Evolutionary conservation across 805 yeast genomes (phyloP), one percentile per base, ranked within the genome.

Genomic region (Metschnikowia matae): DNA sequence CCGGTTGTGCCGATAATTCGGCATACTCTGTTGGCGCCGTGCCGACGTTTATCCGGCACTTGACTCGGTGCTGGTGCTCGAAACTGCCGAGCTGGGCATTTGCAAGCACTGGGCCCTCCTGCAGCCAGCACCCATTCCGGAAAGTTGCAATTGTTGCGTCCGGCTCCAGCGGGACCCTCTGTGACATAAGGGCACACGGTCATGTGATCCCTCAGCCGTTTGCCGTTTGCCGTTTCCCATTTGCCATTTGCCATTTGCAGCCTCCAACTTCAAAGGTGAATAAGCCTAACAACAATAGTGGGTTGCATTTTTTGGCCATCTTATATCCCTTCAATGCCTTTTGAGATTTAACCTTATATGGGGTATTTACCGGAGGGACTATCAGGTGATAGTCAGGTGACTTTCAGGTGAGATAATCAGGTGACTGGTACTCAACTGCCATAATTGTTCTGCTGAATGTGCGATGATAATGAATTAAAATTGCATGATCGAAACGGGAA

Each of bases 1-100:
- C 52, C 52, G 52, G 23, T 34, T 18, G 46, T 49, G 50, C 53
- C 48, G 53, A 37, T 26, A 40, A 35, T 38, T 21, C 46, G 32
- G 45, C 45, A 17, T 13, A 20, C 15, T 5, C 10, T 23, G 14
- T 14, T 31, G 17, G 37, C 37, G 37, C 37, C 29, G 45, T 32
- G 37, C 45, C 45, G 45, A 41, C 26, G n/a, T 32, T 42, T 20
- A 20, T 42, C 45, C 38, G 45, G 31, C 38, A 3, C 18, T 29
- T n/a, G 15, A 7, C 17, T 42, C 38, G 37, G 45, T 21, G n/a
- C 13, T 31, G 29, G 20, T 3, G 38, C 38, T 11, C 14, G 5
- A 21, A n/a, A 14, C 34, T 13, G 38, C 45, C 45, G 45, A 18
- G 45, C 37, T n/a, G 37, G 10, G 36, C 11, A n/a, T 41, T 17